These are phyloP conservation scores for Stramenopiles sp. DNA, from an alignment of 352 stramenopile genomes.

Conservation along the genomic window DNA sequence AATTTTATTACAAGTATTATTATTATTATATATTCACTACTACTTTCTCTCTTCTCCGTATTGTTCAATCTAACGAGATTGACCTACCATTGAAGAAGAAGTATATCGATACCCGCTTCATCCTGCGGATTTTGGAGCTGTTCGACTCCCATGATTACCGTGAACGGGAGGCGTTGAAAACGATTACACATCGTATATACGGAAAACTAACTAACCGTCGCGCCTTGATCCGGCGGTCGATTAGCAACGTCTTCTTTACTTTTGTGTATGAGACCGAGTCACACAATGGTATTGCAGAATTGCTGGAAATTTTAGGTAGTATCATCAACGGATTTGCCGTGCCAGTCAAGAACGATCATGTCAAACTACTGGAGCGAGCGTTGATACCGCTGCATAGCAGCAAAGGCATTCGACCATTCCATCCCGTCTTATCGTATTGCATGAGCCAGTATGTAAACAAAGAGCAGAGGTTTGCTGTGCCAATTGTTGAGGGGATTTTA, in stretches of 20 bases:
- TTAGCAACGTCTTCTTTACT: conserved; percentile 61
- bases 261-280: conserved; percentile 74
- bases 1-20: no score
- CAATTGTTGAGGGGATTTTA: conserved; percentile 46
- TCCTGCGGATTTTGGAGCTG: conserved; percentile 47
- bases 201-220: conserved; percentile 65
- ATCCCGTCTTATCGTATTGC: conserved; percentile 60
- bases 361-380: conserved; percentile 50
- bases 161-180: conserved; percentile 55
- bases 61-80: conserved; percentile 62
- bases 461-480: conserved; percentile 53
- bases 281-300: conserved; percentile 57
- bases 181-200: conserved; percentile 57
- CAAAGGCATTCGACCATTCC: conserved; percentile 46
- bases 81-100: conserved; percentile 59
- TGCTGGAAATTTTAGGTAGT: conserved; percentile 57
- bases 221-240: conserved; percentile 57
- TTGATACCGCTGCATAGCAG: conserved; percentile 49
- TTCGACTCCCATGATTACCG: conserved; percentile 64
- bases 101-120: conserved; percentile 52
- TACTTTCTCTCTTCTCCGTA: no score
- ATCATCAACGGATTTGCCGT: conserved; percentile 67
- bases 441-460: conserved; percentile 69
- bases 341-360: conserved; percentile 62
- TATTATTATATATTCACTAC: no score